Evolutionary conservation across 306 rosid genomes (phyloP), one percentile per base, ranked within the genome.

Genomic region (Cicer cuneatum): DNA sequence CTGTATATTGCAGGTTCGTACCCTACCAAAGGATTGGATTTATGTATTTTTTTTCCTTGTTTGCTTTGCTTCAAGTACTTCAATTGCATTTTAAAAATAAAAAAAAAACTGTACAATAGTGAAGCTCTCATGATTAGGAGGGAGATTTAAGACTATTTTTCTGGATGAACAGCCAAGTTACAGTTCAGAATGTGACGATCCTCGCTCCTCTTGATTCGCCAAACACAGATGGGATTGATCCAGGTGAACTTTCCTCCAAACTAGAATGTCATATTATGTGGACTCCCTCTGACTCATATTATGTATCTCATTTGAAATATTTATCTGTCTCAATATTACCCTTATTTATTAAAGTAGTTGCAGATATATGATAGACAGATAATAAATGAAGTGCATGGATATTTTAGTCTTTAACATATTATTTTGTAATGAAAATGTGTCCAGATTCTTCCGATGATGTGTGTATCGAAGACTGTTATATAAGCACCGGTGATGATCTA

Each of bases 1-100:
- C 92, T 3, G 92, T 87, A 63, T 91, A 91, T 82, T 91, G 94
- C 97, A 90, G 93, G 96, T 88, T 81, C 77, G 87, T 85, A 49
- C 77, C 73, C 38, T 78, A 11, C 62, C 48, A 60, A 75, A 72
- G 53, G 69, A 38, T 58, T 52, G 43, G 65, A 39, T 69, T 54
- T 64, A 59, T 47, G 33, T 3, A 33, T 63, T 51, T 59, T 71
- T 54, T 49, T 68, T 59, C 66, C 63, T 81, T 35, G 60, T 73
- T 68, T 83, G n/a, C 49, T 66, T 35, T 39, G 74, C 47, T 78
- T 76, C 80, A 58, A 47, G 75, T 73, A 63, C 67, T 71, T 83
- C 66, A 62, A 68, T 72, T 83, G 65, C 70, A 64, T 47, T 73
- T 78, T 71, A 84, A n/a, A 29, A 3, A 29, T 0, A 29, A 29